Evolutionary conservation across 192 early-diverging fungal genomes (phyloP).

Genomic region (Funneliformis mosseae): DNA sequence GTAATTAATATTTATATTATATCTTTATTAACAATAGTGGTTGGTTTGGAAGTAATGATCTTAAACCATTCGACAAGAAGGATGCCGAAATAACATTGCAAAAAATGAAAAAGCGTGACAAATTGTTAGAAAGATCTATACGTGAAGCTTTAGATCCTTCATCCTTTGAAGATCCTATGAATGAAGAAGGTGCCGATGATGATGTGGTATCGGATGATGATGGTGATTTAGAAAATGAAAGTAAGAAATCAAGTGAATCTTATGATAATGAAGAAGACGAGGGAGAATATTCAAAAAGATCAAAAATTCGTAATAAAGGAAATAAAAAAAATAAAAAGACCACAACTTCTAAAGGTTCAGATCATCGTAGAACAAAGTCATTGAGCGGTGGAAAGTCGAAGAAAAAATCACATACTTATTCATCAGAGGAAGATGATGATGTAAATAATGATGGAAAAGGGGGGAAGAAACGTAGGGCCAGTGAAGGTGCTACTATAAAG

Average conservation of each 20-base stretch:
- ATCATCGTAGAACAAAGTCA: neutral
- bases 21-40: conserved; percentile 36
- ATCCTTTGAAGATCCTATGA: conserved; percentile 18
- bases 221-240: neutral
- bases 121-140: conserved; percentile 25
- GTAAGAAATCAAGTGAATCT: conserved; percentile 18
- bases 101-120: conserved; percentile 22
- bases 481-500: neutral
- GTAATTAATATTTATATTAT: neutral
- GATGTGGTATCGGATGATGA: neutral
- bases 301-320: conserved; percentile 8
- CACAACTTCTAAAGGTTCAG: neutral
- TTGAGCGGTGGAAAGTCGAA: neutral
- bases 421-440: conserved; percentile 12
- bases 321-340: neutral
- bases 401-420: neutral
- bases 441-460: neutral
- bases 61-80: conserved; percentile 40
- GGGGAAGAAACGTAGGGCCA: conserved; percentile 8
- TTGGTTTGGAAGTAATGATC: conserved; percentile 43
- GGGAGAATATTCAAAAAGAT: neutral
- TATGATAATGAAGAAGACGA: conserved; percentile 3
- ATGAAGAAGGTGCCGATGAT: conserved; percentile 5
- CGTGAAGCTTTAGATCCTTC: conserved; percentile 24
- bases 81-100: conserved; percentile 13